phyloP scores from a whole-genome alignment of 768 basidiomycete species.

The Neoboletus subvelutipes region DNA sequence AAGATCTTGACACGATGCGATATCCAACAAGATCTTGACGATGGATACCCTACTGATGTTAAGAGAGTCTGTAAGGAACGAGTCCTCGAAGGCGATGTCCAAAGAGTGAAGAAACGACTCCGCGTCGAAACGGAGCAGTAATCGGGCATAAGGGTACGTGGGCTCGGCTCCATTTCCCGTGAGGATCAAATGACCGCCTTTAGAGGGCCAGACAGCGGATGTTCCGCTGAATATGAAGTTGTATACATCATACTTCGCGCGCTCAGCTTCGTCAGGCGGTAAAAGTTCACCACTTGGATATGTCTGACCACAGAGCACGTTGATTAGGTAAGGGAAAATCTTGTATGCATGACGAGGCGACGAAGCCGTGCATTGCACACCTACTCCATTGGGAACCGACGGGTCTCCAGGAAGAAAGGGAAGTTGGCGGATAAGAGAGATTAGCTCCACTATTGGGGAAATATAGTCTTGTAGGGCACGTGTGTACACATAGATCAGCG shows the following conservation, averaged over 20 bases:
- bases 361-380: slow-evolving; percentile 11
- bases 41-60: slow-evolving; percentile 76
- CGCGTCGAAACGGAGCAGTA: slow-evolving; percentile 84
- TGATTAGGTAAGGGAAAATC: slow-evolving; percentile 84
- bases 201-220: slow-evolving; percentile 77
- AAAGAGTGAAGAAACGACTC: slow-evolving; percentile 93
- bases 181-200: slow-evolving; percentile 69
- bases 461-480: slow-evolving; percentile 86
- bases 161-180: slow-evolving; percentile 75
- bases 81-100: slow-evolving; percentile 93
- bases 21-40: slow-evolving; percentile 81
- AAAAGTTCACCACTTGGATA: slow-evolving; percentile 85
- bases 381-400: slow-evolving; percentile 9
- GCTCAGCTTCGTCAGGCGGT: slow-evolving; percentile 57
- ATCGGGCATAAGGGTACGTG: slow-evolving; percentile 85
- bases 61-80: slow-evolving; percentile 75
- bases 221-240: slow-evolving; percentile 81
- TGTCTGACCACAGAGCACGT: slow-evolving; percentile 75
- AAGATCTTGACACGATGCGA: slow-evolving; percentile 54
- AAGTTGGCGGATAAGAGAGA: slow-evolving; percentile 66
- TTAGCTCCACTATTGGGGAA: slow-evolving; percentile 81
- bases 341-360: slow-evolving; percentile 79
- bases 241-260: slow-evolving; percentile 76
- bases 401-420: neutral
- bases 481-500: slow-evolving; percentile 91